Percentiles rank a stretch among this genome's conserved stretches.
These are phyloP conservation scores for Eucalyptus curtisii DNA, from an alignment of 345 rosid genomes.

Conservation along the genomic window DNA sequence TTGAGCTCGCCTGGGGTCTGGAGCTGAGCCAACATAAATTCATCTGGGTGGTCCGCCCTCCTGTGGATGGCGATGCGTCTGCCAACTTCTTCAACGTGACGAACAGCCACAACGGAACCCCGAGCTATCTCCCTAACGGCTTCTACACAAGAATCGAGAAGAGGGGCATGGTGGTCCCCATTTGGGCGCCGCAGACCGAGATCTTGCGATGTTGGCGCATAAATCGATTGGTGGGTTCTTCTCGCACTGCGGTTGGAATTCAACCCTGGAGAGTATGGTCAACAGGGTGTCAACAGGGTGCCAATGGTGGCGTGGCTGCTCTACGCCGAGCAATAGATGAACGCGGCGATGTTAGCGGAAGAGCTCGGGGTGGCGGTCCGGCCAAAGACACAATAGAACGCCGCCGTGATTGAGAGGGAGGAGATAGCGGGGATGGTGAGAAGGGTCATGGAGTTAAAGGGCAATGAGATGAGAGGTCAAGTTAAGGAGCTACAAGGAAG, in stretches of 20 bases:
- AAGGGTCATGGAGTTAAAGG: conserved; percentile 31
- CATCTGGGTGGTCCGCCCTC: neutral
- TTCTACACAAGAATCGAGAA: conserved; percentile 22
- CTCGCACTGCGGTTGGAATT: conserved; percentile 78
- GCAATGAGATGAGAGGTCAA: conserved; percentile 21
- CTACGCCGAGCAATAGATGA: conserved; percentile 44
- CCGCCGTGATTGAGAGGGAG: conserved; percentile 16
- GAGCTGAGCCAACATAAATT: conserved; percentile 22
- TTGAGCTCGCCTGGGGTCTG: conserved; percentile 26
- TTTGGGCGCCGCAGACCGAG: conserved; percentile 57
- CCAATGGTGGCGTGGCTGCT: conserved; percentile 55
- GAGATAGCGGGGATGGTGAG: conserved; percentile 33
- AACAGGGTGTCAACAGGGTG: too few relatives aligned
- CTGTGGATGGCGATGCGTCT: neutral
- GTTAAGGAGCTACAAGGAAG: conserved; percentile 17
- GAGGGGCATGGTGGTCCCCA: conserved; percentile 25
- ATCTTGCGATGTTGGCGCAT: conserved; percentile 40
- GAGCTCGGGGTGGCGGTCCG: conserved; percentile 35
- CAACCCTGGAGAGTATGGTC: conserved; percentile 33
- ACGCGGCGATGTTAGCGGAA: conserved; percentile 29
- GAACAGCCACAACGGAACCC: neutral
- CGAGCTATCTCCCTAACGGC: conserved; percentile 36
- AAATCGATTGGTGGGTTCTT: conserved; percentile 50
- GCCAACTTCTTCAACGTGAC: conserved; percentile 1
- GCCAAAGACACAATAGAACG: neutral